Percentiles rank a stretch among this genome's conserved stretches.
These are phyloP conservation scores for Cladorrhinum sp. DNA, from an alignment of 2,329 filamentous ascomycete species.

Conservation along the genomic window DNA sequence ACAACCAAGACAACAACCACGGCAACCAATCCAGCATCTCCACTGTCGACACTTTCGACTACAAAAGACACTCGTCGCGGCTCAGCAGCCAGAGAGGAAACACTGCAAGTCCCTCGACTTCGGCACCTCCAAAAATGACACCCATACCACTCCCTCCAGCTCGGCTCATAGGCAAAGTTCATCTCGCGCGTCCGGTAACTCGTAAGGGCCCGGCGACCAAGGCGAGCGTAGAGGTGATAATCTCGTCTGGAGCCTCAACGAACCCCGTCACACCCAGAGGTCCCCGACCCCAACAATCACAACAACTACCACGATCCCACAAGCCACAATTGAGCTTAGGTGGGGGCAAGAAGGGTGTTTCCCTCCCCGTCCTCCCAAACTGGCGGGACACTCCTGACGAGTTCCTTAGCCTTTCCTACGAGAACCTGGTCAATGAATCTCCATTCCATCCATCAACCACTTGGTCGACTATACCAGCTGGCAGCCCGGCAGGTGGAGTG, in stretches of 20 bases:
- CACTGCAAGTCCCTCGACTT: neutral
- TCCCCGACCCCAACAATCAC: neutral
- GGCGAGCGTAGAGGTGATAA: neutral
- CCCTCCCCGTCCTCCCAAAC: neutral
- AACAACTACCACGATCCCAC: neutral
- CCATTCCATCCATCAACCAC: constrained; percentile 40
- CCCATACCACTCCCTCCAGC: constrained; percentile 2
- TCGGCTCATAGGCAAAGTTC: neutral
- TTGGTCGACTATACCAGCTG: constrained; percentile 22
- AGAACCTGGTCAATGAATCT: constrained; percentile 34
- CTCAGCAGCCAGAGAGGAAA: neutral
- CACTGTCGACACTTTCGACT: constrained; percentile 16
- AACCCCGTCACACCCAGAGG: neutral
- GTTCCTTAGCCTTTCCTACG: constrained; percentile 34
- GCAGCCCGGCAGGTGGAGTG: neutral
- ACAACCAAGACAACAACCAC: neutral
- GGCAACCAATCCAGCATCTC: constrained; percentile 12
- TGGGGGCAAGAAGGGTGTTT: neutral
- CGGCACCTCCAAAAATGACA: neutral
- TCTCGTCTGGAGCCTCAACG: neutral
- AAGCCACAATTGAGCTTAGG: neutral
- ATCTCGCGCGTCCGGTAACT: neutral
- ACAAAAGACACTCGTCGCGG: constrained; percentile 6
- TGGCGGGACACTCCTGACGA: constrained; percentile 18
- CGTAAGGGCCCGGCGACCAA: neutral